Percentiles rank a stretch among this genome's conserved stretches.
Conservation (phyloP, 1,284 basidiomycete genomes). For the Ganoderma resinaceum region DNA sequence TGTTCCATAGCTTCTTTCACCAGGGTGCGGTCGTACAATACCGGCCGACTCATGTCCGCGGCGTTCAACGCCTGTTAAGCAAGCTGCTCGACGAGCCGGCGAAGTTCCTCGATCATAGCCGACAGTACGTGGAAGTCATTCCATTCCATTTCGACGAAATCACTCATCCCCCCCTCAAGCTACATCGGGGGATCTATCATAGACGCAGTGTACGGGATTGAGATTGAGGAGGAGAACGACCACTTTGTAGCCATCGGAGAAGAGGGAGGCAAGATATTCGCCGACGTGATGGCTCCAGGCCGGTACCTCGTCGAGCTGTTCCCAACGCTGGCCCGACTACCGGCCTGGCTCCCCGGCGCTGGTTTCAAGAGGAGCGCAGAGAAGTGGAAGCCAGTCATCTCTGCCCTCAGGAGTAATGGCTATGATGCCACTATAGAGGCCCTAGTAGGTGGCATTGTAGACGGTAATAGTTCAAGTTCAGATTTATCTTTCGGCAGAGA, state of each 20-base stretch:
- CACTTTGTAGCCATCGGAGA: slow-evolving; percentile 25
- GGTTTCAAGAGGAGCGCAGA: slow-evolving; percentile 16
- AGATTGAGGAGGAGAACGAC: slow-evolving; percentile 8
- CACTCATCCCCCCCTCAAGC: not conserved
- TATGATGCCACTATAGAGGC: slow-evolving; percentile 9
- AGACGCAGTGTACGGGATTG: slow-evolving; percentile 19
- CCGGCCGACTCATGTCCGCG: slow-evolving; percentile 15
- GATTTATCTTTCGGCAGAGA: not conserved
- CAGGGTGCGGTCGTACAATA: slow-evolving; percentile 8
- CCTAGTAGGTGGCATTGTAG: not conserved
- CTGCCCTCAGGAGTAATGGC: slow-evolving; percentile 5
- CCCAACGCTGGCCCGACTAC: slow-evolving; percentile 15
- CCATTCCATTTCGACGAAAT: not conserved
- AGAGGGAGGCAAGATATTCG: slow-evolving; percentile 10
- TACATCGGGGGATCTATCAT: slow-evolving; percentile 16
- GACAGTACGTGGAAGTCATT: slow-evolving; percentile 10
- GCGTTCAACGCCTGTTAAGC: slow-evolving; percentile 11
- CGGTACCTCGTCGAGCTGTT: slow-evolving; percentile 21
- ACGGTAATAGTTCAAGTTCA: not conserved
- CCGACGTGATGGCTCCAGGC: slow-evolving; percentile 16
- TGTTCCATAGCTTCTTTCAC: slow-evolving; percentile 20
- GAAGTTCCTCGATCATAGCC: slow-evolving; percentile 10
- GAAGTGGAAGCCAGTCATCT: slow-evolving; percentile 6
- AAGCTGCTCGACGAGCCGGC: slow-evolving; percentile 18
- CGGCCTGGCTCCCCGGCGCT: slow-evolving; percentile 24